Evolutionary conservation across 306 rosid genomes (phyloP), one percentile per base, ranked within the genome.

Genomic region (Vicia villosa): DNA sequence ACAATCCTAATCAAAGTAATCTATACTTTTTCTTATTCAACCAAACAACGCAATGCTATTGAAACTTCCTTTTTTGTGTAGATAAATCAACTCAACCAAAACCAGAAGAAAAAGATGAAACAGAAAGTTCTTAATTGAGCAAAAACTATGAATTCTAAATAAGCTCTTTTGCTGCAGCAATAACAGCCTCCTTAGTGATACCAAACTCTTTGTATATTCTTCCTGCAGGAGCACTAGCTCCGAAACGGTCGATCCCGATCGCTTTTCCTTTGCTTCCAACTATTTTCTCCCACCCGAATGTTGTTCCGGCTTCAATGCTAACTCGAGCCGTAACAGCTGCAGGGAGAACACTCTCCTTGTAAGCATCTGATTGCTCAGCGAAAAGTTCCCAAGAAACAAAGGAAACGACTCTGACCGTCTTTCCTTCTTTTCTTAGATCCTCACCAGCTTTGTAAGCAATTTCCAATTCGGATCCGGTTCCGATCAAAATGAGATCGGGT

Each of bases 141-240:
- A 73, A 24, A 74, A 56, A 69, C 68, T 73, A 57, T 22, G 11
- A 41, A 10, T 32, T 52, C 70, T 81, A 88, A 30, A 54, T 46
- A 66, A 91, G 73, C 83, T 77, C 61, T 75, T 88, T 86, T 7
- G 95, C 99, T 65, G 96, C 99, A 8, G 95, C 96, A 82, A 95
- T 59, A 52, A 95, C 99, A 68, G 99, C 97, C 72, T 95, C 99
- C 13, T 80, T 88, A 1, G 99, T 91, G 69, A 95, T 66, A 19
- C 99, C 99, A 4, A 77, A 91, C 79, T 84, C 97, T 87, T 95
- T 83, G 95, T 95, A 95, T 73, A 95, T 77, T 69, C 2, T 91
- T 68, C 95, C 92, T 0, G 99, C 99, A 0, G 99, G 99, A 24
- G 99, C 97, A 86, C 99, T 95, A 6, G 99, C 99, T 3, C 99